Base-by-base conservation (phyloP, 2,329 filamentous ascomycete genomes). In the Alternaria conjuncta region DNA sequence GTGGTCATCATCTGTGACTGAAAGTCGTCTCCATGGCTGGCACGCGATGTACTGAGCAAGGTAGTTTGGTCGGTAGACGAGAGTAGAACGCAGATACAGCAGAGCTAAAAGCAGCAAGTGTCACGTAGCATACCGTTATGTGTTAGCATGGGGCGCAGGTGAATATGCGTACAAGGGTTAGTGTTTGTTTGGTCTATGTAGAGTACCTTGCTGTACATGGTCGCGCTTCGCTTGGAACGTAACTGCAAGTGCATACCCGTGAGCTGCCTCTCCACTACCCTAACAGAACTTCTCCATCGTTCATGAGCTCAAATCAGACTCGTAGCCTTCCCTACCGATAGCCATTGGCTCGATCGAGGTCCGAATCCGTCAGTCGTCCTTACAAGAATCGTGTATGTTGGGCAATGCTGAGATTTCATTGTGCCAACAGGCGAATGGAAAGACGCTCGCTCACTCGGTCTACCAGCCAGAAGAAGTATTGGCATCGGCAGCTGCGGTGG, bases 381-480 rank as follows among this genome's bases (percentile, higher is more conserved):
- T 30, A 13, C 18, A 50, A 9, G 20, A 43, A 26, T 21, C 30
- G 49, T 36, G 50, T 57, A 55, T 57, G 55, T 57, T 60, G 30
- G 44, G 21, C 45, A 26, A 46, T 51, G 56, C 25, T 12, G 26
- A 18, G 5, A 23, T 36, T 15, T 25, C 43, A 25, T 55, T 11
- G 30, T 36, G 3, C 53, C 26, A 54, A 36, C 59, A 66, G 61
- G 32, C 57, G 36, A 47, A 18, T 25, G 12, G 3, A 36, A 15
- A n/a, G 25, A 20, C 13, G 20, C 36, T 4, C 10, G 23, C 36
- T 4, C 10, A 21, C 11, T 30, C 15, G 11, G 50, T 58, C 64
- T 67, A 72, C 65, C 67, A 68, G 23, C 36, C 46, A 51, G 46
- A 23, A 47, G 57, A 49, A 20, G 10, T 21, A 56, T 64, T 55